These are phyloP conservation scores for Pleurotus platypus DNA, from an alignment of 768 basidiomycete genomes.

Conservation along the genomic window DNA sequence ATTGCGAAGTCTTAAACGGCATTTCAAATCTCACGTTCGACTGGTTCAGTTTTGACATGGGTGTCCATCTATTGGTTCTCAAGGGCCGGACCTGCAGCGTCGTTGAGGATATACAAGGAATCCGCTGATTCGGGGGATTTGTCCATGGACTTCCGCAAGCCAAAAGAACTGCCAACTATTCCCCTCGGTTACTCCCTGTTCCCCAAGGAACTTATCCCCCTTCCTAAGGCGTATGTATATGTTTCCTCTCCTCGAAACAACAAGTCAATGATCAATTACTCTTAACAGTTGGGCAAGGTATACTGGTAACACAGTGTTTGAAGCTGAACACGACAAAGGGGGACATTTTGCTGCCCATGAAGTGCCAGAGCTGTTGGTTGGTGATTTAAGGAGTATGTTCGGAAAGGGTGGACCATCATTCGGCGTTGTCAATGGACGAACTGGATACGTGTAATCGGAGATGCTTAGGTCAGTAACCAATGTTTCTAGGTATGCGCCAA, in stretches of 20 bases:
- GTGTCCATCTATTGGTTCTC: conserved; percentile 63
- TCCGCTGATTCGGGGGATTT: conserved; percentile 13
- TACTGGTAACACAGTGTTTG: conserved; percentile 17
- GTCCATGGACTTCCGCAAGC: neutral
- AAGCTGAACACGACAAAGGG: conserved; percentile 32
- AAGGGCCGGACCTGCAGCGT: conserved; percentile 52
- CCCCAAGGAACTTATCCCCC: conserved; percentile 25
- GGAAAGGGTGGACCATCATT: conserved; percentile 35
- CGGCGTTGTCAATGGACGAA: conserved; percentile 29
- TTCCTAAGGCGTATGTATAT: conserved; percentile 27
- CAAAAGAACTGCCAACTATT: neutral
- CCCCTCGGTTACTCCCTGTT: conserved; percentile 9
- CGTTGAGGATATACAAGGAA: conserved; percentile 58
- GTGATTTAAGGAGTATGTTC: conserved; percentile 43
- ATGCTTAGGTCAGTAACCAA: no score
- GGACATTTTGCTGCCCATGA: conserved; percentile 47
- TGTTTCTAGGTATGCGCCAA: no score
- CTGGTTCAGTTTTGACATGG: conserved; percentile 54
- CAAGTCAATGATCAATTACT: neutral
- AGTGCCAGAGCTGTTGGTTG: conserved; percentile 32
- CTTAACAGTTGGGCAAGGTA: conserved; percentile 17
- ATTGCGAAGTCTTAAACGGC: neutral
- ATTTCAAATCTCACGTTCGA: neutral
- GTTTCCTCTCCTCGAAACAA: neutral
- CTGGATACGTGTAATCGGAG: conserved; percentile 21